These are phyloP conservation scores for Globisporangium perplexum DNA, from an alignment of 352 stramenopile species.

Conservation along the genomic window DNA sequence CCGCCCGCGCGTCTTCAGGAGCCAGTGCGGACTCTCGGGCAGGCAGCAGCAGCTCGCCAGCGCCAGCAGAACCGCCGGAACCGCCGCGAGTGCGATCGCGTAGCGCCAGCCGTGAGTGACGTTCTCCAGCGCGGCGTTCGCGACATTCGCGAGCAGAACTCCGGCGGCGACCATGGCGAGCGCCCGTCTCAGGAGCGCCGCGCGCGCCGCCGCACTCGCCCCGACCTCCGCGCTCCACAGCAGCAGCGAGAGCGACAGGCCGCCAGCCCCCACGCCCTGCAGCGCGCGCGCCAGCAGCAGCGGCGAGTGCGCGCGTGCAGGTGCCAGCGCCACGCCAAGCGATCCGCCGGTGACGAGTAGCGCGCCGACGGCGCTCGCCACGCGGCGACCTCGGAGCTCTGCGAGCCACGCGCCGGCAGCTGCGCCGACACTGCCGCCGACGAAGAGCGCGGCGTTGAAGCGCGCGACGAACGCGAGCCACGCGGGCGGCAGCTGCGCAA, in stretches of 20 bases:
- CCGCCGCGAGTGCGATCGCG: slow-evolving; percentile 23
- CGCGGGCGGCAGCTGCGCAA: slow-evolving; percentile 21
- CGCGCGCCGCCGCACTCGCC: slow-evolving; percentile 33
- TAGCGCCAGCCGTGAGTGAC: slow-evolving; percentile 24
- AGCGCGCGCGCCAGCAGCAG: slow-evolving; percentile 27
- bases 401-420: slow-evolving; percentile 23
- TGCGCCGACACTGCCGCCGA: slow-evolving; percentile 33
- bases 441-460: slow-evolving; percentile 39
- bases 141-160: slow-evolving; percentile 31
- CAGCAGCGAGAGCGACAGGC: slow-evolving; percentile 39
- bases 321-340: slow-evolving; percentile 19
- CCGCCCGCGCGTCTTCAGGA: slow-evolving; percentile 35
- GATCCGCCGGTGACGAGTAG: slow-evolving; percentile 37
- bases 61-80: slow-evolving; percentile 32
- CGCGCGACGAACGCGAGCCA: slow-evolving; percentile 37
- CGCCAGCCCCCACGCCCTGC: slow-evolving; percentile 35
- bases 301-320: slow-evolving; percentile 14
- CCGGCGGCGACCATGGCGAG: slow-evolving; percentile 37
- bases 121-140: slow-evolving; percentile 25
- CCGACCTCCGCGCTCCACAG: slow-evolving; percentile 40
- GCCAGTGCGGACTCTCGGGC: slow-evolving; percentile 43
- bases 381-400: slow-evolving; percentile 29
- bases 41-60: slow-evolving; percentile 38
- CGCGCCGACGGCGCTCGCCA: slow-evolving; percentile 27
- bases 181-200: slow-evolving; percentile 33